Evolutionary conservation across 352 stramenopile species (phyloP), one percentile per base, ranked within the genome.

Genomic region (Peronospora tabacina): DNA sequence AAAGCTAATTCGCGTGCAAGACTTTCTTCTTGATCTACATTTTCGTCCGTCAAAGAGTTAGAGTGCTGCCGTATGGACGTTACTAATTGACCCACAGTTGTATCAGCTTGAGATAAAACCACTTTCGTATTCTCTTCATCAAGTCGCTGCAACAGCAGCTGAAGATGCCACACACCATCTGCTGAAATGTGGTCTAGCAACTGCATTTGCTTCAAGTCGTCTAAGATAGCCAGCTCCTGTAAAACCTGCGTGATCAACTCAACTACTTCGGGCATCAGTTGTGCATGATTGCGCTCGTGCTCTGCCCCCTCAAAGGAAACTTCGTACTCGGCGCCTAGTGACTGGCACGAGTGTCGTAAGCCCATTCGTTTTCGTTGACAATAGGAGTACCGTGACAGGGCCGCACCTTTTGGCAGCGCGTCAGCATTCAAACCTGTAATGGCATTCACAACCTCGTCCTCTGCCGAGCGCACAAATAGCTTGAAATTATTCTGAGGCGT

Each of bases 401-500:
- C 58, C 2, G 66, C 78, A 17, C 78, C 78, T 37, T 89, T 89
- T 5, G 75, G 78, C 7, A 89, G 51, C 24, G 75, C 78, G 41
- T 89, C 75, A 9, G 79, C 61, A 37, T 70, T 80, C 33, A 90
- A 43, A 0, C 75, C 79, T 13, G 75, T 90, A 44, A 87, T 86
- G 16, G 85, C 72, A 58, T 90, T 84, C 42, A 90, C 75, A 0
- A 87, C 79, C 30, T 85, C 74, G 45, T 87, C 78, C 40, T 90
- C 55, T 38, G 75, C 79, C 11, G 79, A 89, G 22, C 82, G 77
- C 39, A 93, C 77, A 66, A 94, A 93, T 13, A 93, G 68, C 55
- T 90, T 88, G 46, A 93, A 90, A 42, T 95, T 93, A 68, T 95
- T 95, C 57, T 93, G 84, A n/a, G 84, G 84, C 6, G 82, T 93